Percentiles rank a stretch among this genome's conserved stretches.
These are phyloP conservation scores for Apostasia shenzhenica DNA, from an alignment of 106 monocot species.

Conservation along the genomic window DNA sequence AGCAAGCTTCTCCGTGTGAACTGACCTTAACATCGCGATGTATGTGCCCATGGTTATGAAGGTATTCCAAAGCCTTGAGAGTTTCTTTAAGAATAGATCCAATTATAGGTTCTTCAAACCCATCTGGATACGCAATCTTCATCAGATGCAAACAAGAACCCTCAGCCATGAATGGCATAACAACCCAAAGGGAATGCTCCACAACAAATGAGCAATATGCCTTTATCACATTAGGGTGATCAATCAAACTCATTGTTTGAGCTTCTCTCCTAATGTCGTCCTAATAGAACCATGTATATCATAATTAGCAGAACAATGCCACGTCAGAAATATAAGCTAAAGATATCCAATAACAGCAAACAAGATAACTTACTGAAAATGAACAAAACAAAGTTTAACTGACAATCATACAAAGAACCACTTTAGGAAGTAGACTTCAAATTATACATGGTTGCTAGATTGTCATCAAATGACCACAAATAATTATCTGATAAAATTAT, in stretches of 20 bases:
- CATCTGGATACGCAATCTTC: conserved; percentile 87
- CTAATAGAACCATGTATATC: conserved; percentile 20
- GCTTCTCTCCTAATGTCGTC: conserved; percentile 92
- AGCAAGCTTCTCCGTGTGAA: background rate
- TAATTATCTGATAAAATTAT: too few species aligned
- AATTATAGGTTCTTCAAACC: conserved; percentile 87
- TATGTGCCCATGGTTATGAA: conserved; percentile 90
- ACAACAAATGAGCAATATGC: conserved; percentile 94
- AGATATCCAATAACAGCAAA: too few species aligned
- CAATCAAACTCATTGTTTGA: conserved; percentile 94
- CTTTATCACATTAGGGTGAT: conserved; percentile 85
- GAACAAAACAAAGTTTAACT: background rate
- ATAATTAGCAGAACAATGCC: background rate
- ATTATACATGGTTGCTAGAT: too few species aligned
- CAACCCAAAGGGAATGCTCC: conserved; percentile 79
- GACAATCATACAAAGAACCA: background rate
- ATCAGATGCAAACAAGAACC: conserved; percentile 97
- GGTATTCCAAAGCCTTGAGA: conserved; percentile 91
- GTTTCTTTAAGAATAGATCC: conserved; percentile 83
- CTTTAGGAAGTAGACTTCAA: too few species aligned
- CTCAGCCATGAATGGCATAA: conserved; percentile 97
- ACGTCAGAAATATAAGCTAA: too few species aligned
- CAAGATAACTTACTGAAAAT: background rate
- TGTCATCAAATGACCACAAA: too few species aligned
- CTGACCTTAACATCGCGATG: conserved; percentile 98